These are phyloP conservation scores for Acaromyces ingoldii DNA, from an alignment of 1,284 basidiomycete genomes.

Conservation along the genomic window DNA sequence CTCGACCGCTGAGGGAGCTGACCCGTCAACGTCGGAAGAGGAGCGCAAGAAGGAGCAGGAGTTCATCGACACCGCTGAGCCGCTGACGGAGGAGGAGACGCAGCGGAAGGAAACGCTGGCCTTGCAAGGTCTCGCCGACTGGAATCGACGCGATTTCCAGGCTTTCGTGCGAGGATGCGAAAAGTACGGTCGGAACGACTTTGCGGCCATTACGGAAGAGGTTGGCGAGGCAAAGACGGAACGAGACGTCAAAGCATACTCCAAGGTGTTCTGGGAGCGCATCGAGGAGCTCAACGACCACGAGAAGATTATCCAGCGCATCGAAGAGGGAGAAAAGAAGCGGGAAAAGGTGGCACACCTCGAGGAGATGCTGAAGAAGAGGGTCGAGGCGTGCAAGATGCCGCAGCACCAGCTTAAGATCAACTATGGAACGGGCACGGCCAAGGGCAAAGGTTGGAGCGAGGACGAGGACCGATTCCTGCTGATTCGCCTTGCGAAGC, in stretches of 20 bases:
- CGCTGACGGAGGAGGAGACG: slow-evolving; percentile 62
- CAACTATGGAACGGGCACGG: slow-evolving; percentile 32
- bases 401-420: slow-evolving; percentile 45
- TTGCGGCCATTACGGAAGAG: slow-evolving; percentile 73
- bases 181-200: slow-evolving; percentile 74
- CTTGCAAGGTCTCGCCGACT: slow-evolving; percentile 34
- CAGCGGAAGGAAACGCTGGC: slow-evolving; percentile 65
- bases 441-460: slow-evolving; percentile 81
- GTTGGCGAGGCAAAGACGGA: slow-evolving; percentile 67
- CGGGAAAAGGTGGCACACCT: slow-evolving; percentile 36
- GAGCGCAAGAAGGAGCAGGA: slow-evolving; percentile 69
- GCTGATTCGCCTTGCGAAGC: slow-evolving; percentile 81
- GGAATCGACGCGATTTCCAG: slow-evolving; percentile 82
- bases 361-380: slow-evolving; percentile 33
- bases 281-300: slow-evolving; percentile 67
- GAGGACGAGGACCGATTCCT: slow-evolving; percentile 97
- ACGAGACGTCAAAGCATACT: slow-evolving; percentile 75
- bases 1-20: slow-evolving; percentile 53
- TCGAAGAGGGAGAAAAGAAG: slow-evolving; percentile 48
- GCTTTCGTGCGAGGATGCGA: slow-evolving; percentile 81
- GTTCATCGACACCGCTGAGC: slow-evolving; percentile 61
- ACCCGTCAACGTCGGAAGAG: slow-evolving; percentile 52
- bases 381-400: slow-evolving; percentile 24
- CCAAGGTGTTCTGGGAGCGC: slow-evolving; percentile 81
- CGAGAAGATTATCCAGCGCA: slow-evolving; percentile 35